Conservation (phyloP, 1,284 basidiomycete species). For the Cronartium quercuum region DNA sequence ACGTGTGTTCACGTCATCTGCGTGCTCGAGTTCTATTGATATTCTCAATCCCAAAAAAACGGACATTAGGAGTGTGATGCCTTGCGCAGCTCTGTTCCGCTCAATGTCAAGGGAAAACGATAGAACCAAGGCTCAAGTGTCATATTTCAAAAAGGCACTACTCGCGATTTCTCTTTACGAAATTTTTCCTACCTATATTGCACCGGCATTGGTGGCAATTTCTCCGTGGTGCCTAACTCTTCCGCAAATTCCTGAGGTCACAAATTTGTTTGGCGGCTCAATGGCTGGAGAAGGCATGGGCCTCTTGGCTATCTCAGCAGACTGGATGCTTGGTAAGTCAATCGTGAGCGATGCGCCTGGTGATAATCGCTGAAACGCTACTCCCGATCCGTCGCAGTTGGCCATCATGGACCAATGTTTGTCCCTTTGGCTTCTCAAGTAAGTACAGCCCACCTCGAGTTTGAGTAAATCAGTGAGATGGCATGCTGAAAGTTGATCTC, state of each 20-base stretch:
- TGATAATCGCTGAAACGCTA: background rate
- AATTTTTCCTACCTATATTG: slow-evolving; percentile 32
- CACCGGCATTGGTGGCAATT: slow-evolving; percentile 24
- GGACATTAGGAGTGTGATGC: slow-evolving; percentile 12
- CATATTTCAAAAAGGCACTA: slow-evolving; percentile 22
- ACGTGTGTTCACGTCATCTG: no score
- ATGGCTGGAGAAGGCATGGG: slow-evolving; percentile 27
- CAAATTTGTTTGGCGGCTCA: slow-evolving; percentile 34
- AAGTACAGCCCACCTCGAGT: no score
- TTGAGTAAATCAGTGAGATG: no score
- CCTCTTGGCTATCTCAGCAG: slow-evolving; percentile 7
- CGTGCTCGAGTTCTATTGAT: no score
- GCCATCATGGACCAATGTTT: no score
- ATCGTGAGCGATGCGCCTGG: background rate
- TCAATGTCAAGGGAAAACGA: background rate
- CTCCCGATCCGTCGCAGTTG: no score
- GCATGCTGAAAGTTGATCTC: no score
- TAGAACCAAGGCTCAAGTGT: background rate
- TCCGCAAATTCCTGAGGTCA: no score
- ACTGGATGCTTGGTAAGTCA: slow-evolving; percentile 34
- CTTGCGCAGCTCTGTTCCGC: slow-evolving; percentile 26
- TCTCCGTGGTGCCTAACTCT: slow-evolving; percentile 35
- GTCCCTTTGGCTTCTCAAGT: slow-evolving; percentile 25
- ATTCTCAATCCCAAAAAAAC: slow-evolving; percentile 29
- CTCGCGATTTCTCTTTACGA: slow-evolving; percentile 12